Base-by-base conservation (phyloP, 2,329 filamentous ascomycete genomes). In the Ascosphaera aggregata region DNA sequence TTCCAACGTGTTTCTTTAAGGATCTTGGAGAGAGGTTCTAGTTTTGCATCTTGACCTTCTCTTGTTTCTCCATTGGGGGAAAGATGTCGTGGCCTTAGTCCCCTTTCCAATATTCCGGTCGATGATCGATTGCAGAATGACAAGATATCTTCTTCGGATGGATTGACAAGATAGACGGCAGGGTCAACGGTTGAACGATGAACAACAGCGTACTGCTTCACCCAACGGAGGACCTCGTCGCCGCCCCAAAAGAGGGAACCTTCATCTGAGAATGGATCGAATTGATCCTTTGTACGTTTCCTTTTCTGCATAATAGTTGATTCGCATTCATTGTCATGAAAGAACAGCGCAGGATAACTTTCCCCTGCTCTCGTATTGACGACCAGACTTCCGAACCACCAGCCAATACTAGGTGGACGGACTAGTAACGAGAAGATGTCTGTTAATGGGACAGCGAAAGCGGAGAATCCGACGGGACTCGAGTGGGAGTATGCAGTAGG, bases 351-450 rank as follows among this genome's bases (percentile, higher is more conserved):
- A 0, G 89, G 89, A 47, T 95, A 93, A 53, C 80, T 89, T 53
- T 95, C 85, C 2, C 91, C 91, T 1, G 78, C 74, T 9, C 80
- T 67, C 1, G 80, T 82, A 54, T 98, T 98, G 61, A 98, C 81
- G 41, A 98, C 77, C 19, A 98, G 60, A 45, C 84, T 93, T 24
- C 89, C 89, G 54, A 91, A 94, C 89, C 89, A 98, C 91, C 89
- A 98, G 13, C 89, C 91, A 5, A 93, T 60, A 54, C 82, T 94
- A 3, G 89, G 91, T 2, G 86, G 86, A 2, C 89, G 73, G 31
- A 98, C 76, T 5, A 93, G 66, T 3, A 98, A 66, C 19, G 81
- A 92, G 58, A 91, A 98, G 43, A 98, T 76, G 45, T 86, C 80
- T 46, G 73, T 81, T 20, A 95, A 69, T 1, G 89, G 89, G 4